Conservation (phyloP, 2,329 filamentous ascomycete genomes). For the Colletotrichum liriopes region DNA sequence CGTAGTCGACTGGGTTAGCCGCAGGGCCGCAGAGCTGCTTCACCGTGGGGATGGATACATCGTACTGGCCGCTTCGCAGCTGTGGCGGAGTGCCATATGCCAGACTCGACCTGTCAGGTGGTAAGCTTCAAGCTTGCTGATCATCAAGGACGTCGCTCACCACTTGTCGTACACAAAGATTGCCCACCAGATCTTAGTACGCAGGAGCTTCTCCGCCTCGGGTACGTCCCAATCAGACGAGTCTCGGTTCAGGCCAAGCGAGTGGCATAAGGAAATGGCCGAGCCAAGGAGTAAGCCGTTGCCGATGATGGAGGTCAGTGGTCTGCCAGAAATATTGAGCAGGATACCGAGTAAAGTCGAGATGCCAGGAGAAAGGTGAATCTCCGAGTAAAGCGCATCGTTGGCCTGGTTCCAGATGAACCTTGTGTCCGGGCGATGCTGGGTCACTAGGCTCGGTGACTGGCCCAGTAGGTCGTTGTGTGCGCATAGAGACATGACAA, state of each 20-base stretch:
- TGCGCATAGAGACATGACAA: constrained; percentile 72
- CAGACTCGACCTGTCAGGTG: constrained; percentile 61
- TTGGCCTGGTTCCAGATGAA: constrained; percentile 76
- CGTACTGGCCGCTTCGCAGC: constrained; percentile 61
- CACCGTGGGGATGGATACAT: constrained; percentile 61
- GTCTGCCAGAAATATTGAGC: constrained; percentile 72
- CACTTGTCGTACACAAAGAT: constrained; percentile 70
- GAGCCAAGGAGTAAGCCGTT: constrained; percentile 67
- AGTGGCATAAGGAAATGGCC: constrained; percentile 67
- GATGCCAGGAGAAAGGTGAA: constrained; percentile 71
- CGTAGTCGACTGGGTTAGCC: constrained; percentile 33
- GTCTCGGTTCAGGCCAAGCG: constrained; percentile 69
- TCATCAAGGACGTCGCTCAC: constrained; percentile 50
- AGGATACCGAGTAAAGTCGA: constrained; percentile 71
- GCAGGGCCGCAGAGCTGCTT: constrained; percentile 50
- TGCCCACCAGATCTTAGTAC: constrained; percentile 71
- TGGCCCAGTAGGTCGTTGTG: constrained; percentile 72
- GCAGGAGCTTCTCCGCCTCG: constrained; percentile 63
- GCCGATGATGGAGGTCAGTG: constrained; percentile 72
- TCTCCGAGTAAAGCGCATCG: constrained; percentile 72
- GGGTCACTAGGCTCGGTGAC: constrained; percentile 58
- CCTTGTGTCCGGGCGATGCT: constrained; percentile 69
- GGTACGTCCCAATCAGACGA: constrained; percentile 69
- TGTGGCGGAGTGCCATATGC: constrained; percentile 68
- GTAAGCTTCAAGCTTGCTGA: background rate